phyloP scores from a whole-genome alignment of 2,329 filamentous ascomycete species.

The Pseudogymnoascus sp. region DNA sequence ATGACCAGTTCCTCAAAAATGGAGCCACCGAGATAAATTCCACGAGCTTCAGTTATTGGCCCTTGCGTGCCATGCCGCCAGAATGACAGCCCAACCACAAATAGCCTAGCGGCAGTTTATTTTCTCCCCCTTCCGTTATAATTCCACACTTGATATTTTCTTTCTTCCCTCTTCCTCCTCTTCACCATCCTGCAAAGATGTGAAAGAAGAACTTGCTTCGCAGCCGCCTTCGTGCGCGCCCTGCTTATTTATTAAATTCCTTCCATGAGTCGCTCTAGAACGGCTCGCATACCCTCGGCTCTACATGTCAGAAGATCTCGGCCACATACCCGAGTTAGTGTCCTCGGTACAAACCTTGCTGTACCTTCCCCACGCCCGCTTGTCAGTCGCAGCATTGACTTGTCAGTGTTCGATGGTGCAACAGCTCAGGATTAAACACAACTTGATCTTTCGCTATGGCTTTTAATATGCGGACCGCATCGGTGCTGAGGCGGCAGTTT shows the following conservation, averaged over 20 bases:
- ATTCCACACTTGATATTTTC: not conserved
- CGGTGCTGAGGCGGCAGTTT: not conserved
- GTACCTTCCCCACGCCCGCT: not conserved
- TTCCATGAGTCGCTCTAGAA: not conserved
- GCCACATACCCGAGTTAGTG: slow-evolving; percentile 2
- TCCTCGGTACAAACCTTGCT: not conserved
- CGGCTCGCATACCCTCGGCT: not conserved
- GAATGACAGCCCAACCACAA: not conserved
- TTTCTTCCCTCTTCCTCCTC: not conserved
- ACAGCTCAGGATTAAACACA: not conserved
- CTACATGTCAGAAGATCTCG: not conserved
- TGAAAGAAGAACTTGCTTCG: not conserved
- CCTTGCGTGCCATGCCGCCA: not conserved
- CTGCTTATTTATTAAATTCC: not conserved
- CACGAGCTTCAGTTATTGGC: not conserved
- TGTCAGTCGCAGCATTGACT: not conserved
- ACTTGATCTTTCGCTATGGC: not conserved
- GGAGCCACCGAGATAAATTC: not conserved
- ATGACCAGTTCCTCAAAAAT: not conserved
- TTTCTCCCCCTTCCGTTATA: not conserved
- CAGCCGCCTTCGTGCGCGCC: not conserved
- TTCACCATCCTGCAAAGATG: slow-evolving; percentile 2
- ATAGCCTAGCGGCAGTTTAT: not conserved
- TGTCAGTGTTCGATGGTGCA: not conserved
- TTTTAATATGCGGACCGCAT: not conserved